A percentile compares a stretch with the other conserved stretches of the same genome.
phyloP scores from a whole-genome alignment of 176 grass and related monocot species.

The Carex cristatella region DNA sequence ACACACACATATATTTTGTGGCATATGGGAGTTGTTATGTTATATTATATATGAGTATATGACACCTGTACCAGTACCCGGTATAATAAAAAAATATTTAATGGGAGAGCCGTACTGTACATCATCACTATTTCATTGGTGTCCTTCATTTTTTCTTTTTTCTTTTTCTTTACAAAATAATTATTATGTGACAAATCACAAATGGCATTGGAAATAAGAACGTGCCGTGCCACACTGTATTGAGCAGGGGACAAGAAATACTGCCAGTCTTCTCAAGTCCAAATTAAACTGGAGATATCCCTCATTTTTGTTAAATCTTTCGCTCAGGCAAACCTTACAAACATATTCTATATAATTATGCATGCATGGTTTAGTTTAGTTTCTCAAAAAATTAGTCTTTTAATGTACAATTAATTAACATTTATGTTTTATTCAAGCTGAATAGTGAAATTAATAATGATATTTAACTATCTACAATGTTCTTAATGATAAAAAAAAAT shows the following conservation, averaged over 20 bases:
- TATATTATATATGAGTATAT: not conserved
- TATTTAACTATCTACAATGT: too few species aligned
- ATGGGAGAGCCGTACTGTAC: too few species aligned
- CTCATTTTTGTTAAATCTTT: not conserved
- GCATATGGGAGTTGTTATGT: not conserved
- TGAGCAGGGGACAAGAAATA: not conserved
- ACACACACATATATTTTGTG: not conserved
- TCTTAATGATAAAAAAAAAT: too few species aligned
- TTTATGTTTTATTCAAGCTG: too few species aligned
- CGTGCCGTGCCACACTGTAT: not conserved
- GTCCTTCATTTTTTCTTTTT: not conserved
- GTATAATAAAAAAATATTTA: too few species aligned
- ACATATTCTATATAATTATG: too few species aligned
- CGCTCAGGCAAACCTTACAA: too few species aligned
- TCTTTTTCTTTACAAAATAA: not conserved
- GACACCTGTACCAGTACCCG: slow-evolving; percentile 3
- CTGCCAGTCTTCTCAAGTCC: not conserved
- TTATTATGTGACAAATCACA: not conserved
- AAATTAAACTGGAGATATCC: not conserved
- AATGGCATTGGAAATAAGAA: not conserved
- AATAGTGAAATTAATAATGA: too few species aligned
- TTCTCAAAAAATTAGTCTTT: too few species aligned
- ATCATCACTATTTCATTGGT: not conserved
- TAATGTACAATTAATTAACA: too few species aligned
- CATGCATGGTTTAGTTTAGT: too few species aligned